Evolutionary conservation across 2,329 filamentous ascomycete genomes (phyloP).

Genomic region (Ceratocystis huliohia): DNA sequence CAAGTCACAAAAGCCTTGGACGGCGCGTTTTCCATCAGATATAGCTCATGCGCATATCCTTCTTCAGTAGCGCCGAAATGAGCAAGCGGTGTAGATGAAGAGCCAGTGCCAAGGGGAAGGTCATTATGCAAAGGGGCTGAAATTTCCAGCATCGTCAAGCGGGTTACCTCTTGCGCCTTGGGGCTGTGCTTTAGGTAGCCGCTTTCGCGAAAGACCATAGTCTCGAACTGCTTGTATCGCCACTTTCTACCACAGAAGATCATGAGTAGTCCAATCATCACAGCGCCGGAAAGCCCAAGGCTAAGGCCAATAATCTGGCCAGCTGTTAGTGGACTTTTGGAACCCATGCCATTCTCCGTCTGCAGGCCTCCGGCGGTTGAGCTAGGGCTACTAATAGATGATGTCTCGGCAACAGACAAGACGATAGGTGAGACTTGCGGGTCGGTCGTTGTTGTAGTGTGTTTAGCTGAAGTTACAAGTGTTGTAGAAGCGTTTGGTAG

Average conservation of each 20-base stretch:
- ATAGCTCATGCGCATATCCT: constrained; percentile 12
- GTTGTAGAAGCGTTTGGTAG: constrained; percentile 14
- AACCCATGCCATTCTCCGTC: constrained; percentile 15
- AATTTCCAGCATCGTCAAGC: constrained; percentile 30
- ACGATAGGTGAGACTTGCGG: constrained; percentile 2
- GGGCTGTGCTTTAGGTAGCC: neutral
- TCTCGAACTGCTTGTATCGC: constrained; percentile 31
- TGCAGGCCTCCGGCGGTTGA: constrained; percentile 20
- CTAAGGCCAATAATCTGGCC: constrained; percentile 46
- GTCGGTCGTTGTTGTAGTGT: constrained; percentile 8
- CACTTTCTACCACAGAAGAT: constrained; percentile 35
- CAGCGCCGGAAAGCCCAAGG: constrained; percentile 40
- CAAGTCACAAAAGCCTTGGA: constrained; percentile 21
- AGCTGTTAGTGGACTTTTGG: constrained; percentile 26
- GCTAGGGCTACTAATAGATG: constrained; percentile 20
- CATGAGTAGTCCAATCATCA: constrained; percentile 36
- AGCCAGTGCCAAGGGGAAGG: neutral
- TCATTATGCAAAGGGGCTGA: constrained; percentile 31
- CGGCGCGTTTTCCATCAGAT: constrained; percentile 22
- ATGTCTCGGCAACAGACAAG: constrained; percentile 1
- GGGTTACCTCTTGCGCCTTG: constrained; percentile 28
- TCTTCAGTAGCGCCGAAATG: constrained; percentile 19
- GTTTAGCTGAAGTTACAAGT: constrained; percentile 14
- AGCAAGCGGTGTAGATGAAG: constrained; percentile 11
- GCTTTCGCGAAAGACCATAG: constrained; percentile 31